Conservation (phyloP, 257 asterid genomes). For the Plantago major region DNA sequence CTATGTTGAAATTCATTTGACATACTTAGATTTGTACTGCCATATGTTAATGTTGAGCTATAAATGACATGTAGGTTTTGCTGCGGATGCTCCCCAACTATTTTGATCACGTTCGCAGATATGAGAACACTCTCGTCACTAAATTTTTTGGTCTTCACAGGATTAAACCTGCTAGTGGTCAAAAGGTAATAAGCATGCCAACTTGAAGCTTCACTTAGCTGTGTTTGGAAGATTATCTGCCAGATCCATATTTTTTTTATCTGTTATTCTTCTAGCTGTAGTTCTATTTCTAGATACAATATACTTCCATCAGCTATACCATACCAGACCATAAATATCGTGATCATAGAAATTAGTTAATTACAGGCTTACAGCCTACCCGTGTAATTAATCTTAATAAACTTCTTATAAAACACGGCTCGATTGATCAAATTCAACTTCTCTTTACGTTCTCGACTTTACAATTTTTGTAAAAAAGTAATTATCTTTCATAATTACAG, state of each 20-base stretch:
- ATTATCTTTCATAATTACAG: too few species aligned
- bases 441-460: too few species aligned
- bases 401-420: too few species aligned
- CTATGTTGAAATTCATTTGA: slow-evolving; percentile 2
- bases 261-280: neutral
- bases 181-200: slow-evolving; percentile 53
- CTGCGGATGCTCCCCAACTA: slow-evolving; percentile 92
- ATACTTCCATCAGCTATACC: neutral
- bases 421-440: too few species aligned
- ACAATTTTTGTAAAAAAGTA: too few species aligned
- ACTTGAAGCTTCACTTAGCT: slow-evolving; percentile 6
- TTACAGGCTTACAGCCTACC: too few species aligned
- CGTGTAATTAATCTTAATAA: too few species aligned
- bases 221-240: slow-evolving; percentile 5
- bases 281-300: neutral
- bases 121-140: slow-evolving; percentile 87
- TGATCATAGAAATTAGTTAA: too few species aligned
- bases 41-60: slow-evolving; percentile 16
- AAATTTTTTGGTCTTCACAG: slow-evolving; percentile 98
- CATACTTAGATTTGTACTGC: neutral
- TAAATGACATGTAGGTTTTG: slow-evolving; percentile 57
- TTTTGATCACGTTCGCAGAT: slow-evolving; percentile 63
- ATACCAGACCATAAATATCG: too few species aligned
- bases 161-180: slow-evolving; percentile 92
- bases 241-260: neutral